Conservation (phyloP, 2,329 filamentous ascomycete species). For the Exophiala sp. region DNA sequence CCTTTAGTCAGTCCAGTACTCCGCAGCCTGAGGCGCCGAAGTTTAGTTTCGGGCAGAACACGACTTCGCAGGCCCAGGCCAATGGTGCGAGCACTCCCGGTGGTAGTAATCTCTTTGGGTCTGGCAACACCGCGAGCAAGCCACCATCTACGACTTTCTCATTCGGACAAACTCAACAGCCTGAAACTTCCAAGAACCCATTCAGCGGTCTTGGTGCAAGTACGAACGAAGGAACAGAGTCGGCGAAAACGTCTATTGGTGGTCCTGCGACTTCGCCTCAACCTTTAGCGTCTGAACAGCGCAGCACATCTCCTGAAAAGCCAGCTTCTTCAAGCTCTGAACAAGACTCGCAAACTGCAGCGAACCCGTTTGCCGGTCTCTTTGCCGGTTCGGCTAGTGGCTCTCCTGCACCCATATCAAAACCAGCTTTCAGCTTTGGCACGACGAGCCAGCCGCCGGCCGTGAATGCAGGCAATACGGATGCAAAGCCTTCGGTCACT, state of each 20-base stretch:
- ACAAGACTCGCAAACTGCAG: neutral
- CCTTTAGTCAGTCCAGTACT: constrained; percentile 1
- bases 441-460: constrained; percentile 3
- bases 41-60: constrained; percentile 14
- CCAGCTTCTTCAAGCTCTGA: constrained; percentile 5
- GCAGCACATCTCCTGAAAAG: constrained; percentile 10
- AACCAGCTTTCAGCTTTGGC: constrained; percentile 1
- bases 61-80: constrained; percentile 6
- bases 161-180: constrained; percentile 12
- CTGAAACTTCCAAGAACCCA: constrained; percentile 1
- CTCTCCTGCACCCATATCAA: neutral
- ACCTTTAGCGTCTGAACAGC: neutral
- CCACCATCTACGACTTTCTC: constrained; percentile 7
- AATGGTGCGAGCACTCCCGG: neutral
- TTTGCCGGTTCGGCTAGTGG: constrained; percentile 7
- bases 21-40: constrained; percentile 7
- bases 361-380: constrained; percentile 20
- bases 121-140: neutral
- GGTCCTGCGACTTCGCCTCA: constrained; percentile 4
- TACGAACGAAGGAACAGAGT: constrained; percentile 6
- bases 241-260: constrained; percentile 9
- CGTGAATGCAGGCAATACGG: neutral
- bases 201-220: constrained; percentile 9
- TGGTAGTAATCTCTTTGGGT: constrained; percentile 8
- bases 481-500: neutral